Evolutionary conservation across 352 stramenopile species (phyloP).

Genomic region (Salisapilia sapeloensis): DNA sequence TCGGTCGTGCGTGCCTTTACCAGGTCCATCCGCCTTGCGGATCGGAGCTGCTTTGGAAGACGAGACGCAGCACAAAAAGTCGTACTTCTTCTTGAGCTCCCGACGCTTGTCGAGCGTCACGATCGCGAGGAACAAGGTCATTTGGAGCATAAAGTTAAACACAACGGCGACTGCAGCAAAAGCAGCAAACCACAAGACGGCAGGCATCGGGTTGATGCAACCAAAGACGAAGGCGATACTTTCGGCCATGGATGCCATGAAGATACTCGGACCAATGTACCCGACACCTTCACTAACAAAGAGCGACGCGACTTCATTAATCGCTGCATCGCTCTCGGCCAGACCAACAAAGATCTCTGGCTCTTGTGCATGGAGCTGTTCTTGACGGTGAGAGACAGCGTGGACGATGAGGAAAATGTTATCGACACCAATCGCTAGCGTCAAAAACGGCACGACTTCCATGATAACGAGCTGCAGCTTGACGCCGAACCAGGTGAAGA

Average conservation of each 20-base stretch:
- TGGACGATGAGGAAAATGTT: constrained; percentile 59
- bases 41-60: too few relatives aligned
- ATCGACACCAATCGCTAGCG: constrained; percentile 45
- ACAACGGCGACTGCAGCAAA: constrained; percentile 22
- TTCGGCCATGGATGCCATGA: constrained; percentile 23
- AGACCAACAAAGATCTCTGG: constrained; percentile 25
- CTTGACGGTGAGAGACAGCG: constrained; percentile 26
- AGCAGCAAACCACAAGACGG: constrained; percentile 39
- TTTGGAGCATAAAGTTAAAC: constrained; percentile 37
- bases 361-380: constrained; percentile 21
- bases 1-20: too few relatives aligned
- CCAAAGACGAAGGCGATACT: constrained; percentile 27
- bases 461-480: constrained; percentile 60
- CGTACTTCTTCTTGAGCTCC: constrained; percentile 33
- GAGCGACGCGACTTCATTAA: constrained; percentile 30
- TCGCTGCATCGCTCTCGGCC: constrained; percentile 19
- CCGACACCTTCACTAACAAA: constrained; percentile 22
- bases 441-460: constrained; percentile 40
- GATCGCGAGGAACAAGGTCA: constrained; percentile 47
- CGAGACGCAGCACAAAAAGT: constrained; percentile 37
- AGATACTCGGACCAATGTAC: constrained; percentile 44
- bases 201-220: constrained; percentile 43
- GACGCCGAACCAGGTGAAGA: constrained; percentile 41
- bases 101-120: constrained; percentile 51
- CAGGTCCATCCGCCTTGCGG: too few relatives aligned